A percentile compares a stretch with the other conserved stretches of the same genome.
These are phyloP conservation scores for Limnomonas spitsbergensis DNA, from an alignment of 139 green algal genomes.

Conservation along the genomic window DNA sequence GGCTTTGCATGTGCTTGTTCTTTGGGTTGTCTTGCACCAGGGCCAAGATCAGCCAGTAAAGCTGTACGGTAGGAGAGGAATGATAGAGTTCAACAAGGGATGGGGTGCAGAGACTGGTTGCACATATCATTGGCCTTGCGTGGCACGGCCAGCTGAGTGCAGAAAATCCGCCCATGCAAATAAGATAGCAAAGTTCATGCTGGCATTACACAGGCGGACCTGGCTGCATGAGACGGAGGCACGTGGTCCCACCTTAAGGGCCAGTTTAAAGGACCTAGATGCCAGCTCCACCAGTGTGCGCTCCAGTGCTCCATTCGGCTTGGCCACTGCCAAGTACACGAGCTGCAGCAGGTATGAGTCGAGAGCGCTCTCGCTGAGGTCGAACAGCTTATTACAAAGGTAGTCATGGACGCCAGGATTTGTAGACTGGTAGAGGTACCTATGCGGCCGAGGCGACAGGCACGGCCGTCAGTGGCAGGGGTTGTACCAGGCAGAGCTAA, in stretches of 20 bases:
- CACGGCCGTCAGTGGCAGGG: not conserved
- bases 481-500: not conserved
- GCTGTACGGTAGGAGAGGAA: slow-evolving; percentile 35
- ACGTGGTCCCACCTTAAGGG: slow-evolving; percentile 90
- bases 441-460: slow-evolving; percentile 24
- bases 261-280: slow-evolving; percentile 72
- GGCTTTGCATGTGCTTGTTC: slow-evolving; percentile 46
- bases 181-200: too few relatives aligned
- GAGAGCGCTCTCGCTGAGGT: slow-evolving; percentile 68
- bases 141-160: too few relatives aligned
- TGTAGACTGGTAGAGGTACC: slow-evolving; percentile 77
- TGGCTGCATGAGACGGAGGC: not conserved
- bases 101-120: too few relatives aligned
- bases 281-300: slow-evolving; percentile 78
- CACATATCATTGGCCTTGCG: too few relatives aligned
- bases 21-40: slow-evolving; percentile 82
- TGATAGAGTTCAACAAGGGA: too few relatives aligned
- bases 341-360: slow-evolving; percentile 85
- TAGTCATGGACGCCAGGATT: slow-evolving; percentile 80
- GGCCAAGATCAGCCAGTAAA: slow-evolving; percentile 88
- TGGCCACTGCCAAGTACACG: slow-evolving; percentile 69
- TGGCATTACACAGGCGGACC: too few relatives aligned
- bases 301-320: slow-evolving; percentile 65
- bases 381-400: slow-evolving; percentile 83
- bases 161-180: too few relatives aligned